A percentile compares a stretch with the other conserved stretches of the same genome.
Conservation (phyloP, 805 yeast genomes). For the Suhomyces faveliae region DNA sequence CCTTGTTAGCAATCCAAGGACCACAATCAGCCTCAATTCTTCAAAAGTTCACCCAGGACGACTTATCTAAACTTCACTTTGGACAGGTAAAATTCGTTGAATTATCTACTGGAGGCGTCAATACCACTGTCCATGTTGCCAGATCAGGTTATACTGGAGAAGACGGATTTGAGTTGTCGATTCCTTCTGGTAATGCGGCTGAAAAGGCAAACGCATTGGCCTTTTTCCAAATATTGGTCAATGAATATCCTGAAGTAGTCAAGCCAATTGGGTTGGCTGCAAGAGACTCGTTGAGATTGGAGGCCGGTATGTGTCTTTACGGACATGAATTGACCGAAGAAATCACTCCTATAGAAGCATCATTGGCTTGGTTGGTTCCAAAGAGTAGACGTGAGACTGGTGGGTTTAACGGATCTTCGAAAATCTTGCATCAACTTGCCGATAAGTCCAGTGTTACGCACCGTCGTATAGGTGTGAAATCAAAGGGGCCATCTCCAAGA, state of each 20-base stretch:
- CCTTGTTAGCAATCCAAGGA: conserved; percentile 90
- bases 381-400: conserved; percentile 64
- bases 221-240: conserved; percentile 60
- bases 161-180: conserved; percentile 93
- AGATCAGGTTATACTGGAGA: conserved; percentile 98
- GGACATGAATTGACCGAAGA: conserved; percentile 85
- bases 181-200: conserved; percentile 48
- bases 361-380: conserved; percentile 86
- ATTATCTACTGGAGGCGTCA: conserved; percentile 41
- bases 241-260: conserved; percentile 51
- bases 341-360: conserved; percentile 84
- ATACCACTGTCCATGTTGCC: conserved; percentile 66
- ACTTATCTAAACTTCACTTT: conserved; percentile 64
- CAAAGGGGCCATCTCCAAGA: conserved; percentile 92
- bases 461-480: conserved; percentile 70
- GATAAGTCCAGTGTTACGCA: conserved; percentile 56
- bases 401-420: conserved; percentile 73
- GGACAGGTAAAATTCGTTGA: conserved; percentile 57
- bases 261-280: conserved; percentile 97
- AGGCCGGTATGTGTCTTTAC: conserved; percentile 97
- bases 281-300: conserved; percentile 89
- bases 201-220: conserved; percentile 47
- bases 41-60: conserved; percentile 58
- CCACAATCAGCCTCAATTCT: conserved; percentile 74
- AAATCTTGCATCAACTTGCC: conserved; percentile 66